Conservation (phyloP, 495 filamentous ascomycete species). For the Glutinoglossum americanum region DNA sequence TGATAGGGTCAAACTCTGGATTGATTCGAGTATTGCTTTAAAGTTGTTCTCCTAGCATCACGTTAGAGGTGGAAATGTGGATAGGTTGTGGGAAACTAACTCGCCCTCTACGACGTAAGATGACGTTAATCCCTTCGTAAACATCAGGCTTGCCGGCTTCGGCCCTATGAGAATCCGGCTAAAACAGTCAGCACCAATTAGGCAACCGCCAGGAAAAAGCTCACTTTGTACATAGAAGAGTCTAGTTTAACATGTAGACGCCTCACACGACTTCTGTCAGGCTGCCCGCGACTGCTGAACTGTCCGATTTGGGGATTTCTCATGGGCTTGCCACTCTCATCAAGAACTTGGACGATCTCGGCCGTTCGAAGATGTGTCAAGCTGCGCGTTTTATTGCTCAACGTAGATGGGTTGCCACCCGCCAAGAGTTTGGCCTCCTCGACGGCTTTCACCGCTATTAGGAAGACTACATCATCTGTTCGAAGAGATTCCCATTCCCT, state of each 20-base stretch:
- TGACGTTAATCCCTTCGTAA: conserved; percentile 69
- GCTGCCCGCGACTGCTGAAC: conserved; percentile 29
- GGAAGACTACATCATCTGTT: conserved; percentile 75
- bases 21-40: conserved; percentile 79
- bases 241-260: conserved; percentile 69
- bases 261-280: conserved; percentile 24
- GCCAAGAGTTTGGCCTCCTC: conserved; percentile 23
- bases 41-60: conserved; percentile 70
- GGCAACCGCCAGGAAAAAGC: neutral
- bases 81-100: neutral
- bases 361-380: conserved; percentile 59
- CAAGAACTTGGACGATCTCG: conserved; percentile 68
- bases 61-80: neutral
- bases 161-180: conserved; percentile 41
- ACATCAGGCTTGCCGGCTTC: conserved; percentile 46
- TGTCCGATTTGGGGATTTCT: conserved; percentile 32
- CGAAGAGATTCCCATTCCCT: conserved; percentile 83
- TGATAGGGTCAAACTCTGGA: conserved; percentile 65
- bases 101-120: conserved; percentile 62
- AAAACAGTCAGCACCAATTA: conserved; percentile 2
- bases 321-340: conserved; percentile 64
- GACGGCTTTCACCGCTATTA: conserved; percentile 48
- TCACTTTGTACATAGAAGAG: conserved; percentile 44
- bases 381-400: conserved; percentile 35
- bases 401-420: conserved; percentile 28